Percentiles rank a stretch among this genome's conserved stretches.
Evolutionary conservation across 148 eudicot species (phyloP).

Genomic region (Drosera capensis): DNA sequence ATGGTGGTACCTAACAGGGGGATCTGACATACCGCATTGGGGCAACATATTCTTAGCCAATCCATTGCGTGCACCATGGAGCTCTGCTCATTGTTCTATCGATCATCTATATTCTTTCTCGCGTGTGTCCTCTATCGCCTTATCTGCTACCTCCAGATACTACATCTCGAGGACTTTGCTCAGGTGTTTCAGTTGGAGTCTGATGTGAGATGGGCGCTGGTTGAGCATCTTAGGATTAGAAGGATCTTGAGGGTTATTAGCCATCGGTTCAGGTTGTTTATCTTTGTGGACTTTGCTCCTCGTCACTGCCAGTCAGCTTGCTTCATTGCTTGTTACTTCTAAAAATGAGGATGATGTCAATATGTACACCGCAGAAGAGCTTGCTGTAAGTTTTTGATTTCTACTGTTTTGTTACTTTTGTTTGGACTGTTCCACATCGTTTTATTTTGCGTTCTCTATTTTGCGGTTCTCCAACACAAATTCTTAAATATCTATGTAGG

Average conservation of each 20-base stretch:
- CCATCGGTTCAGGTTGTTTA: conserved; percentile 67
- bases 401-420: neutral
- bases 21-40: conserved; percentile 40
- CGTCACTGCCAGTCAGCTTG: conserved; percentile 66
- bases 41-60: conserved; percentile 34
- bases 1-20: conserved; percentile 87
- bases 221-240: conserved; percentile 65
- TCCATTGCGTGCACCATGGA: conserved; percentile 39
- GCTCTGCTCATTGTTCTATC: conserved; percentile 68
- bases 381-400: conserved; percentile 34
- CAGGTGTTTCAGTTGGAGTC: conserved; percentile 49
- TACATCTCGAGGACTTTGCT: conserved; percentile 70
- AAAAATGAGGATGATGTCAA: conserved; percentile 28
- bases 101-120: conserved; percentile 59
- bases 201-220: conserved; percentile 51
- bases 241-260: conserved; percentile 61
- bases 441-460: no score
- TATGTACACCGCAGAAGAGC: conserved; percentile 65
- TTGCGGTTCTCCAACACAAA: no score
- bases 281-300: conserved; percentile 40
- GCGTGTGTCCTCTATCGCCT: conserved; percentile 66
- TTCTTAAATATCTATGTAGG: neutral
- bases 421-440: neutral
- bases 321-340: conserved; percentile 59
- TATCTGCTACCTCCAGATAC: conserved; percentile 69